Percentiles rank a stretch among this genome's conserved stretches.
phyloP scores from a whole-genome alignment of 345 rosid species.

The Crucihimalaya himalaica region DNA sequence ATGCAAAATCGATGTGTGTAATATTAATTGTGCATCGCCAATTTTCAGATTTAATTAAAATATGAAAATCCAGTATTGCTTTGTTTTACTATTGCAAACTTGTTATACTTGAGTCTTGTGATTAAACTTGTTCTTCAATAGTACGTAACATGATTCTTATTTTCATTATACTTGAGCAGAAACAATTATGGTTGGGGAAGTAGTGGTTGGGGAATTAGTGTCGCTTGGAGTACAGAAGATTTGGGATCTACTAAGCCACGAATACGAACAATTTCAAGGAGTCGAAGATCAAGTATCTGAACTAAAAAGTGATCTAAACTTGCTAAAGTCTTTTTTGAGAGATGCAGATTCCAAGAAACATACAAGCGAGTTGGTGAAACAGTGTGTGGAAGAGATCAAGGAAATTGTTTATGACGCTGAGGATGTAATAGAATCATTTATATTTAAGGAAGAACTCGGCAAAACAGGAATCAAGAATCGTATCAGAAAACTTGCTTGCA shows the following conservation, averaged over 20 bases:
- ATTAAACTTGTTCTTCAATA: no score
- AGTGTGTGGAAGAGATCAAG: conserved; percentile 8
- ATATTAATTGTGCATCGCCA: no score
- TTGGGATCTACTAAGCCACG: not conserved
- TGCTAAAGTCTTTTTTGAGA: not conserved
- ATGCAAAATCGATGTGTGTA: no score
- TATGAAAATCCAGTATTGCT: no score
- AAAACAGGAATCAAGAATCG: not conserved
- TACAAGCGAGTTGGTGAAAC: not conserved
- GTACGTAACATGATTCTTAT: not conserved
- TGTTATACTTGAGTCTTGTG: no score
- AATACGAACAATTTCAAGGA: not conserved
- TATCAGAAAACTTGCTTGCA: not conserved
- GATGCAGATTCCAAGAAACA: conserved; percentile 12
- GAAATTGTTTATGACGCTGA: conserved; percentile 30
- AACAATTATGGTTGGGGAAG: no score
- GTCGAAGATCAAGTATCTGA: not conserved
- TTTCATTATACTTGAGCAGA: not conserved
- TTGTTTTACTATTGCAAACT: no score
- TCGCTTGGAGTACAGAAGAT: not conserved
- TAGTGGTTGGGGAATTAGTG: not conserved
- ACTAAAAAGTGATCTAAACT: not conserved
- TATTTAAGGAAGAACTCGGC: not conserved
- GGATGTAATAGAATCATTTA: conserved; percentile 28
- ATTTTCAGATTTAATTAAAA: no score